Evolutionary conservation across 2,329 filamentous ascomycete species (phyloP).

Genomic region (Diaporthe longicolla): DNA sequence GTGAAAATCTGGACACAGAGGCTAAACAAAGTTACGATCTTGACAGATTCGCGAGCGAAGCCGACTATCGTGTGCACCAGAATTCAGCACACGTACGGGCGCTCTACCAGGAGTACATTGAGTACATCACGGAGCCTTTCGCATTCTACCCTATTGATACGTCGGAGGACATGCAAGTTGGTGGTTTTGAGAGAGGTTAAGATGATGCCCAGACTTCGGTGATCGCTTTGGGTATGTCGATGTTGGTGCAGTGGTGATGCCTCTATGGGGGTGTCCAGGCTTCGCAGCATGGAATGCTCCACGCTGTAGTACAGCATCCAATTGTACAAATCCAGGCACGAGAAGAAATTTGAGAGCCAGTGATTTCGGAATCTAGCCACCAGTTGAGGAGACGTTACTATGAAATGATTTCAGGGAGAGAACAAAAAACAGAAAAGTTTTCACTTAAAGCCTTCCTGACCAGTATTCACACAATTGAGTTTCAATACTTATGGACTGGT

Average conservation of each 20-base stretch:
- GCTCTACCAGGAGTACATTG: conserved; percentile 27
- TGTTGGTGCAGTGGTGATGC: background rate
- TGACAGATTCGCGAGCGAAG: conserved; percentile 29
- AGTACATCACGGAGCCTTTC: conserved; percentile 34
- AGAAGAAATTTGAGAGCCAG: background rate
- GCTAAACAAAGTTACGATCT: background rate
- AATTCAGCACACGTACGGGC: conserved; percentile 31
- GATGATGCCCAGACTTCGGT: background rate
- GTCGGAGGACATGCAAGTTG: background rate
- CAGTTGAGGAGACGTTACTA: background rate
- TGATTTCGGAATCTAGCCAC: background rate
- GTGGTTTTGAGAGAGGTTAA: conserved; percentile 28
- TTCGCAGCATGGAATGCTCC: too few species aligned
- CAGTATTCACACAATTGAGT: background rate
- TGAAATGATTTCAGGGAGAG: background rate
- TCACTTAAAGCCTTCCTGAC: too few species aligned
- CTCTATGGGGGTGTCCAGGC: background rate
- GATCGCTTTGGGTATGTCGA: background rate
- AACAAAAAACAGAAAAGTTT: background rate
- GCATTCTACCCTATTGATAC: conserved; percentile 23
- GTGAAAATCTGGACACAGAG: background rate
- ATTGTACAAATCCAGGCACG: background rate
- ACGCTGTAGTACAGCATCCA: background rate
- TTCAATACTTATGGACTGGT: background rate
- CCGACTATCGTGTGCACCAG: conserved; percentile 28